Percentiles rank a stretch among this genome's conserved stretches.
Evolutionary conservation across 2,329 filamentous ascomycete genomes (phyloP).

Genomic region (Chaetothyriales sp.): DNA sequence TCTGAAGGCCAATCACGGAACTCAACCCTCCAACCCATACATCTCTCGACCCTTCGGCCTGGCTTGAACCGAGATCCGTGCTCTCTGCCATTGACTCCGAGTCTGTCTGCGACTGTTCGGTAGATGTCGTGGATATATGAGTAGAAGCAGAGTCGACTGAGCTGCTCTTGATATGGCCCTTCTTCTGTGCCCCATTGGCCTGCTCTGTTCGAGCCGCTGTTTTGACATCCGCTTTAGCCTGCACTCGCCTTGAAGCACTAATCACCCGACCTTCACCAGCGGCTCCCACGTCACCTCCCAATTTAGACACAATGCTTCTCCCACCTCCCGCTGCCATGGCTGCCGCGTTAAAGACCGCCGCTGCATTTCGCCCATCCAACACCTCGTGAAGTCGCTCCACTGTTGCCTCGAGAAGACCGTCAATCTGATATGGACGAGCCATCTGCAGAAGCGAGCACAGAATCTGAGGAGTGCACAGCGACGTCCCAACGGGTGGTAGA

Average conservation of each 20-base stretch:
- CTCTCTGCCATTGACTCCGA: conserved; percentile 11
- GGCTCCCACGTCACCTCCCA: conserved; percentile 39
- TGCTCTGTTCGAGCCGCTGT: conserved; percentile 7
- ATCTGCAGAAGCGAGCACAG: conserved; percentile 90
- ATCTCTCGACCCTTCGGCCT: conserved; percentile 30
- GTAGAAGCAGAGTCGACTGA: conserved; percentile 15
- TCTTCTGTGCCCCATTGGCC: conserved; percentile 3
- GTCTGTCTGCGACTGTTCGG: conserved; percentile 15
- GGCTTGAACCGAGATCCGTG: conserved; percentile 1
- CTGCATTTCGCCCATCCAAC: conserved; percentile 83
- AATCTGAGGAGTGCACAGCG: conserved; percentile 83
- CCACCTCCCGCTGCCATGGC: conserved; percentile 96
- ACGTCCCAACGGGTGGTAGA: conserved; percentile 58
- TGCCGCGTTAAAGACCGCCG: conserved; percentile 93
- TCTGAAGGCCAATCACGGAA: conserved; percentile 88
- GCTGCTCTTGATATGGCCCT: conserved; percentile 14
- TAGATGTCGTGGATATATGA: conserved; percentile 13
- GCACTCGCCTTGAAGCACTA: conserved; percentile 2
- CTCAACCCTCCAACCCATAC: conserved; percentile 61
- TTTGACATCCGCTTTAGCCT: conserved; percentile 1
- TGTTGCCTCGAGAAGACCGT: conserved; percentile 81
- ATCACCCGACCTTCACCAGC: conserved; percentile 20
- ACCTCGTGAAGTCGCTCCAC: conserved; percentile 80
- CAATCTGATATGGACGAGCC: conserved; percentile 79
- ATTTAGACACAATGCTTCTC: conserved; percentile 49